Evolutionary conservation across 495 filamentous ascomycete genomes (phyloP).

Genomic region (Bathelium albidoporum): DNA sequence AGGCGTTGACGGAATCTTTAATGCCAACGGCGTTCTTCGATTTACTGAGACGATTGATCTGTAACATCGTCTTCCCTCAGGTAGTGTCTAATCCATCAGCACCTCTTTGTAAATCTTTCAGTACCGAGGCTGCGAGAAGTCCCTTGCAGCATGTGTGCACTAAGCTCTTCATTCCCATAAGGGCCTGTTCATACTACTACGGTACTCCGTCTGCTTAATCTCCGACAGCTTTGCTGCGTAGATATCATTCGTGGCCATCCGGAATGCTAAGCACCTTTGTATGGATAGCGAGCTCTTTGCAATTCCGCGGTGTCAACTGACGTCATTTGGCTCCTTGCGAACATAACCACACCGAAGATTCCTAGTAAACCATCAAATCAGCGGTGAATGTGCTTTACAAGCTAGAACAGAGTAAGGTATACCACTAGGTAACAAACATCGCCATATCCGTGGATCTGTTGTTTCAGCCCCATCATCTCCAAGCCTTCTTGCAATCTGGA

Average conservation of each 20-base stretch:
- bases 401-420: constrained; percentile 6
- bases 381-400: constrained; percentile 10
- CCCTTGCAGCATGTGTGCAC: no score
- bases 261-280: constrained; percentile 46
- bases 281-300: constrained; percentile 43
- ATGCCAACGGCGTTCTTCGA: constrained; percentile 71
- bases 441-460: constrained; percentile 5
- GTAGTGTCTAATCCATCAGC: background rate
- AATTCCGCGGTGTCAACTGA: constrained; percentile 49
- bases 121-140: no score
- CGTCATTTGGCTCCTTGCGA: constrained; percentile 43
- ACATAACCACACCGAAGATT: constrained; percentile 39
- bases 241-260: no score
- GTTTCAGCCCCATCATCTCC: constrained; percentile 8
- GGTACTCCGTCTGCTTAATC: no score
- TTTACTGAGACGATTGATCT: constrained; percentile 96
- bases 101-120: no score
- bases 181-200: no score
- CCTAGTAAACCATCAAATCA: constrained; percentile 15
- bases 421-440: constrained; percentile 21
- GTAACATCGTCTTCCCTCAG: constrained; percentile 30
- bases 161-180: no score
- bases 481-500: constrained; percentile 6
- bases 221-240: no score
- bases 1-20: constrained; percentile 80